Conservation (phyloP, 2,329 filamentous ascomycete species). For the Colletotrichum tamarilloi region DNA sequence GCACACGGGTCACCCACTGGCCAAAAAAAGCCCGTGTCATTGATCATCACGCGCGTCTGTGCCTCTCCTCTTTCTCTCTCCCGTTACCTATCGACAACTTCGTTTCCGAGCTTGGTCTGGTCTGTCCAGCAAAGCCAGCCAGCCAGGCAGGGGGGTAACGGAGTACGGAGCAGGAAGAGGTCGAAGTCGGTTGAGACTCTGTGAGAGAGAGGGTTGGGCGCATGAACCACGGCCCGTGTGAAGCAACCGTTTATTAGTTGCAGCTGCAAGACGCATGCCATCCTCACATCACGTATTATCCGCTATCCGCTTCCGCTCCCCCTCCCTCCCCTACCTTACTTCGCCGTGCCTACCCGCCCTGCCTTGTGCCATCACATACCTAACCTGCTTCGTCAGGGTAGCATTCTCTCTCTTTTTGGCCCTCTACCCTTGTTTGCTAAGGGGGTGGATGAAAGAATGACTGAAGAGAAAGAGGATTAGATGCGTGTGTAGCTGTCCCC, state of each 20-base stretch:
- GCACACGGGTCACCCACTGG: constrained; percentile 26
- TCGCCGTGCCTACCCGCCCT: background rate
- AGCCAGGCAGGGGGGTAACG: background rate
- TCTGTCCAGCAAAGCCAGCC: background rate
- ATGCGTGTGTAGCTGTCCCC: no score
- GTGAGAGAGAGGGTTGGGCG: background rate
- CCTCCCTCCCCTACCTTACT: no score
- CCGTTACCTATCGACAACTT: constrained; percentile 14
- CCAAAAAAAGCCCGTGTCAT: background rate
- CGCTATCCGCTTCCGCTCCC: background rate
- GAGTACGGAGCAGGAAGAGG: no score
- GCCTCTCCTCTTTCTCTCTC: background rate
- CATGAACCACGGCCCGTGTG: constrained; percentile 34
- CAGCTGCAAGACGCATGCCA: constrained; percentile 37
- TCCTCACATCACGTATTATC: constrained; percentile 28
- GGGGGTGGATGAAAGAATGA: no score
- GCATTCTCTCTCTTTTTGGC: background rate
- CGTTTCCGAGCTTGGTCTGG: constrained; percentile 10
- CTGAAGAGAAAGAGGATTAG: no score
- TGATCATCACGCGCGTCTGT: constrained; percentile 15
- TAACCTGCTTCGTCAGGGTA: constrained; percentile 10
- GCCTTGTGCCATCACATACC: background rate
- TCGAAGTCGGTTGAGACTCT: background rate
- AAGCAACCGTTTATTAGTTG: constrained; percentile 25
- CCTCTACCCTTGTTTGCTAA: background rate